These are phyloP conservation scores for Coprinellus aureogranulatus DNA, from an alignment of 768 basidiomycete species.

Conservation along the genomic window DNA sequence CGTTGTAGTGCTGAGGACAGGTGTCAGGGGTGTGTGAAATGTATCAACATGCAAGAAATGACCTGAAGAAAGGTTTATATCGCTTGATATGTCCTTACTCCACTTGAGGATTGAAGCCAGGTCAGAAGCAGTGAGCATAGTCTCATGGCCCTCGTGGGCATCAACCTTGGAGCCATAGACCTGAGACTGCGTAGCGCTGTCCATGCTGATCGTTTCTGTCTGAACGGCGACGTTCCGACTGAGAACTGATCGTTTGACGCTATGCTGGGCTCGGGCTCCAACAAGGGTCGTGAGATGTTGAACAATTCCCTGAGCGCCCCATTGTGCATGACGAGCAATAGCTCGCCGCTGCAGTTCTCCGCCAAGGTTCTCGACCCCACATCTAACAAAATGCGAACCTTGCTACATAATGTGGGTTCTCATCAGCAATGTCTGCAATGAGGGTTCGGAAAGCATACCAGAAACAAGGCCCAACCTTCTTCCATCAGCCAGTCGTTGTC, in stretches of 20 bases:
- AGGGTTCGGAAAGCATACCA: too few species aligned
- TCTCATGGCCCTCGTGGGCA: conserved; percentile 51
- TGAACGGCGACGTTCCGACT: conserved; percentile 64
- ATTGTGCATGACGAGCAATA: conserved; percentile 63
- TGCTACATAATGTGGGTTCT: conserved; percentile 49
- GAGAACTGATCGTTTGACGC: conserved; percentile 55
- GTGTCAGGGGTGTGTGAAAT: not conserved
- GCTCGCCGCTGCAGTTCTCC: conserved; percentile 65
- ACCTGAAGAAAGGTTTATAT: conserved; percentile 68
- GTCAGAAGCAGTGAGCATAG: conserved; percentile 57
- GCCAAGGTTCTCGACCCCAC: conserved; percentile 65
- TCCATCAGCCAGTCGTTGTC: conserved; percentile 71
- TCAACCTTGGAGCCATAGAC: conserved; percentile 31
- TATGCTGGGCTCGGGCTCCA: conserved; percentile 43
- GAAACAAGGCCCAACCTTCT: conserved; percentile 66
- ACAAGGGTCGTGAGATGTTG: conserved; percentile 49
- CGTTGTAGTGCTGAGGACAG: conserved; percentile 51
- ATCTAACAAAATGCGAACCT: conserved; percentile 67
- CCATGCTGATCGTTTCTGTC: conserved; percentile 43
- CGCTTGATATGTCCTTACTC: conserved; percentile 73
- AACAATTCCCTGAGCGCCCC: conserved; percentile 75
- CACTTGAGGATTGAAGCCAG: conserved; percentile 69
- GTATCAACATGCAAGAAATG: conserved; percentile 4
- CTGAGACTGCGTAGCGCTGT: conserved; percentile 22
- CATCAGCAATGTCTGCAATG: too few species aligned